phyloP scores from a whole-genome alignment of 2,329 filamentous ascomycete species.

The Diplodia scrobiculata region DNA sequence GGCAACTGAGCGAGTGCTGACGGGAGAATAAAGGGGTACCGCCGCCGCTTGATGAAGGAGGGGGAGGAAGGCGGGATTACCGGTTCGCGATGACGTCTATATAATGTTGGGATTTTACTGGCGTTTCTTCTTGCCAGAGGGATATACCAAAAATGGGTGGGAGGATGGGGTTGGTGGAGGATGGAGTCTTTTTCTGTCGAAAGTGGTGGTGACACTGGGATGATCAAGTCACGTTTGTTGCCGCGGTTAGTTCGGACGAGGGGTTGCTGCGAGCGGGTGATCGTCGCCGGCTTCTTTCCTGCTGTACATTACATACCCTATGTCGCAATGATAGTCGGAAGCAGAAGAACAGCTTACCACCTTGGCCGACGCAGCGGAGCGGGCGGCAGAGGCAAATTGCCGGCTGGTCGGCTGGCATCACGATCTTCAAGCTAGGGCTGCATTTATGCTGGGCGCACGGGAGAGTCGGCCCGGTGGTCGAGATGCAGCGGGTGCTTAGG shows the following conservation, averaged over 20 bases:
- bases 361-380: slow-evolving; percentile 8
- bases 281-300: background rate
- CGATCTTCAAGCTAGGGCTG: slow-evolving; percentile 16
- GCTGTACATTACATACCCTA: slow-evolving; percentile 19
- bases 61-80: background rate
- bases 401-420: background rate
- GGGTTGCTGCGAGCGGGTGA: slow-evolving; percentile 8
- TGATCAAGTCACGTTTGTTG: slow-evolving; percentile 9
- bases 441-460: background rate
- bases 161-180: background rate
- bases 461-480: background rate
- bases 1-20: slow-evolving; percentile 2
- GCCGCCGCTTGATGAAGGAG: background rate
- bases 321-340: slow-evolving; percentile 12
- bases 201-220: background rate
- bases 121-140: background rate
- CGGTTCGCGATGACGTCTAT: slow-evolving; percentile 2
- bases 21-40: background rate
- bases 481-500: slow-evolving; percentile 12
- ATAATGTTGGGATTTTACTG: slow-evolving; percentile 19
- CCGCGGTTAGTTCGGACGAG: background rate
- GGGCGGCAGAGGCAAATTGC: slow-evolving; percentile 8
- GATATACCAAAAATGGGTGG: slow-evolving; percentile 2
- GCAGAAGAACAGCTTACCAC: slow-evolving; percentile 16
- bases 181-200: slow-evolving; percentile 2